These are phyloP conservation scores for Viola pubescens DNA, from an alignment of 441 rosid genomes.

Conservation along the genomic window DNA sequence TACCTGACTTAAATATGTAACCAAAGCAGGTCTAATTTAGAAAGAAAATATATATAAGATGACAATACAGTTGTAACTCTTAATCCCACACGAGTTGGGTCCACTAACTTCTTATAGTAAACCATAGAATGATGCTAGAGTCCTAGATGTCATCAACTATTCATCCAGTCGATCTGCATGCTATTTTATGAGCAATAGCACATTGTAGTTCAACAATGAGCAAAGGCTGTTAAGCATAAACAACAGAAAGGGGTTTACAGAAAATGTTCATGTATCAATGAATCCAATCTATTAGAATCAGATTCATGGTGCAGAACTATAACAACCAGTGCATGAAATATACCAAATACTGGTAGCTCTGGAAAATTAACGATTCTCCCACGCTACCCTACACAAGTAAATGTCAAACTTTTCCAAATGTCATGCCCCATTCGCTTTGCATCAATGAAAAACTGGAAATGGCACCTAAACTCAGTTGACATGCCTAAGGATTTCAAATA, in stretches of 20 bases:
- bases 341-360: background rate
- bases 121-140: too few species aligned
- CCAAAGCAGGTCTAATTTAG: constrained; percentile 2
- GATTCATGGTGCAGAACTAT: background rate
- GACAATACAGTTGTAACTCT: background rate
- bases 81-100: too few species aligned
- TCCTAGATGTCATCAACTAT: too few species aligned
- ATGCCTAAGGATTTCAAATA: background rate
- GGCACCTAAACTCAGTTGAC: background rate
- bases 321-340: background rate
- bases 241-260: background rate
- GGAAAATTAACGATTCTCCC: background rate
- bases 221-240: background rate
- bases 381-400: too few species aligned
- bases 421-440: background rate
- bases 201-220: background rate
- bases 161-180: too few species aligned
- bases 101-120: too few species aligned
- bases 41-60: background rate
- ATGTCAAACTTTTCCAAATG: too few species aligned
- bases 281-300: background rate
- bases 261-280: background rate
- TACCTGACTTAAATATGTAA: background rate
- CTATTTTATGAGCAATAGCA: too few species aligned
- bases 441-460: background rate